Percentiles rank a stretch among this genome's conserved stretches.
Evolutionary conservation across 306 rosid species (phyloP).

Genomic region (Pueraria montana): DNA sequence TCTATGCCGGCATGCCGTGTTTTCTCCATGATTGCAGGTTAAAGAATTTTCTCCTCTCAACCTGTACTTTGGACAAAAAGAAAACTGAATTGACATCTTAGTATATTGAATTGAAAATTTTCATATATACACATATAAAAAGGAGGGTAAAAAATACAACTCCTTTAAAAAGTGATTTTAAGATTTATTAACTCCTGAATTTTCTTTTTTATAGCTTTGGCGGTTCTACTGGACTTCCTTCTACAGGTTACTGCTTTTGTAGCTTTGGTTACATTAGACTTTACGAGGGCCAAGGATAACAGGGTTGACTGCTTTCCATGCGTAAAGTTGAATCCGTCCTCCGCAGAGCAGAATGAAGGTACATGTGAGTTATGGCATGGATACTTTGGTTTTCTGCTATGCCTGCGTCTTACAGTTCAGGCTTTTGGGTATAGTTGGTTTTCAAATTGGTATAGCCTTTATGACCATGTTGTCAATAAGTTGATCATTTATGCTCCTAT

Average conservation of each 20-base stretch:
- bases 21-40: slow-evolving; percentile 99
- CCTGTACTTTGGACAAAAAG: neutral
- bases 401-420: slow-evolving; percentile 13
- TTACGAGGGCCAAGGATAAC: slow-evolving; percentile 79
- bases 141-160: neutral
- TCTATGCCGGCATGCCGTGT: slow-evolving; percentile 99
- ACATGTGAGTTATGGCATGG: slow-evolving; percentile 35
- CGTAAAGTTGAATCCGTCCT: slow-evolving; percentile 65
- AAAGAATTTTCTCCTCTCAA: slow-evolving; percentile 37
- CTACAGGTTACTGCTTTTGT: slow-evolving; percentile 96
- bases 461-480: neutral
- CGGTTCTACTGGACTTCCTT: slow-evolving; percentile 93
- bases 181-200: slow-evolving; percentile 33
- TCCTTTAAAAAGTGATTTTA: slow-evolving; percentile 32
- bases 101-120: neutral
- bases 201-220: slow-evolving; percentile 75
- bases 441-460: slow-evolving; percentile 24
- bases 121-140: neutral
- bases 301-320: slow-evolving; percentile 96
- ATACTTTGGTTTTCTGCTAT: slow-evolving; percentile 16
- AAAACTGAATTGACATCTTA: neutral
- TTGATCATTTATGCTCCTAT: slow-evolving; percentile 28
- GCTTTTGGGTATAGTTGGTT: slow-evolving; percentile 16
- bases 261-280: slow-evolving; percentile 83
- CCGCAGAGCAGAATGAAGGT: slow-evolving; percentile 75